Base-by-base conservation (phyloP, 2,329 filamentous ascomycete genomes). In the Epichloe gansuensis region DNA sequence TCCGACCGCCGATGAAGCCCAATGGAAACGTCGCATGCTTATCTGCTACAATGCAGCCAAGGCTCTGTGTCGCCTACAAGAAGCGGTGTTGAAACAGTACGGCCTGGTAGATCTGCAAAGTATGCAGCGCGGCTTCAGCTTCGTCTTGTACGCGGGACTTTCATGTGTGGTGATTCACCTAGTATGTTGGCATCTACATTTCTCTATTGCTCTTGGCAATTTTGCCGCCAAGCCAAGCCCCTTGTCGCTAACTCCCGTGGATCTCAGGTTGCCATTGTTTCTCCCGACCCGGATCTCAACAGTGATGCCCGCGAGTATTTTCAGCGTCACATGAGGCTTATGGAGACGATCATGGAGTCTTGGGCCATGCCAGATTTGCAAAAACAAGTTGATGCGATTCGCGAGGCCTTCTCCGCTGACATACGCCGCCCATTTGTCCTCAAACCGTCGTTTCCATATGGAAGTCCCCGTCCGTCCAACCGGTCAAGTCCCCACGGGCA, bases 41-140 rank as follows among this genome's bases (percentile, higher is more conserved):
- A 76, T 90, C 21, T 95, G 89, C 63, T 91, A 94, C 64, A 80
- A 81, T 42, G 85, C 91, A 1, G 90, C 91, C 41, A 94, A 93
- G 67, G 80, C 79, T 42, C 76, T 97, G 49, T 96, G 91, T 68
- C 83, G 87, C 55, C 69, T 96, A 5, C 90, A 96, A 63, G 91
- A 97, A 69, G 85, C 85, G 2, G 81, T 95, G 38, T 64, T 95
- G 54, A 78, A 85, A 51, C 78, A 80, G 0, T 95, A 84, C 66
- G 88, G 90, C 3, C 72, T 95, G 55, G 80, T 80, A 15, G 91
- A 91, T 0, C 74, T 97, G 15, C 77, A 93, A 60, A 94, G 85
- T 69, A 96, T 96, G 91, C 85, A 91, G 62, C 80, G 91, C 59
- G 91, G 91, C 41, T 90, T 95, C 65, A 95, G 91, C 68, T 97